Evolutionary conservation across 306 rosid genomes (phyloP), one percentile per base, ranked within the genome.

Genomic region (Luffa aegyptiaca): DNA sequence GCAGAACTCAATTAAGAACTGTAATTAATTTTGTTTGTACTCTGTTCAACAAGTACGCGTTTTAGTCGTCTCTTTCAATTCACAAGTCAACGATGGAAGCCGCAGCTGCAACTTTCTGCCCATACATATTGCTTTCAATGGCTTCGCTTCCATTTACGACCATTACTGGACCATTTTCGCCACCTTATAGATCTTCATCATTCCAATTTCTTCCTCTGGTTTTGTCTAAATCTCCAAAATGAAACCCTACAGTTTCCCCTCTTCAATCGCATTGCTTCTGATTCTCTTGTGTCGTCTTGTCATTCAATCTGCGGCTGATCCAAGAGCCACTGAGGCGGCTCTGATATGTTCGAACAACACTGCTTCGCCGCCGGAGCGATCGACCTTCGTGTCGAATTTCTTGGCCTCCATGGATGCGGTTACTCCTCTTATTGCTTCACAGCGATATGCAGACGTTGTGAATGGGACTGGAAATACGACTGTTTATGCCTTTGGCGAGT

Each of bases 401-500:
- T 57, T 92, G 13, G 92, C 77, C 9, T 70, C 94, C 45, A 81
- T 92, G 81, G 86, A 86, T 56, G 58, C 84, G 0, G 39, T 92
- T 17, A 89, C 86, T 17, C 86, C 90, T 52, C 66, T 83, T 3
- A 65, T 89, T 53, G 64, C 80, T 17, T 0, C 10, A 0, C 83
- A 81, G 37, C 33, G 84, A 42, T 83, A 52, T 53, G 97, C 88
- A 0, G 77, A 85, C 20, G 87, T 79, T 2, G 57, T 79, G 5
- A 87, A 85, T 16, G 93, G 94, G 16, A 69, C 90, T 1, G 84
- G 81, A 3, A 90, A 85, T 82, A 17, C 55, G 62, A 79, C 86
- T 8, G 93, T 92, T 13, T 86, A 82, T 48, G 87, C 93, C 8
- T 83, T 89, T 21, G 93, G 89, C 0, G 85, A 89, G 90, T 92